These are phyloP conservation scores for Leccinum subfulvum DNA, from an alignment of 1,284 basidiomycete species.

Conservation along the genomic window DNA sequence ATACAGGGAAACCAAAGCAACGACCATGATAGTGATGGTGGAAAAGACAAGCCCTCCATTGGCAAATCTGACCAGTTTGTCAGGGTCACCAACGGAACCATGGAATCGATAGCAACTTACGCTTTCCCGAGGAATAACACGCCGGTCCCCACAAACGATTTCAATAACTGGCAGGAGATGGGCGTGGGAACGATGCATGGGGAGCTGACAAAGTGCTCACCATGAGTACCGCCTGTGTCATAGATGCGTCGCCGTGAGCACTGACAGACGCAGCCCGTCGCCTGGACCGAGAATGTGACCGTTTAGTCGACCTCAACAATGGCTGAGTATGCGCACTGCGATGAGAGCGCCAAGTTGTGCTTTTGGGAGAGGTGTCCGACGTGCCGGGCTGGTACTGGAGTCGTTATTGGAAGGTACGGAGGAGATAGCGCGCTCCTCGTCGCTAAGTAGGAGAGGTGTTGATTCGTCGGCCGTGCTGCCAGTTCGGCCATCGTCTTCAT, in stretches of 20 bases:
- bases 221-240: slow-evolving; percentile 90
- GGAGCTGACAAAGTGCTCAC: slow-evolving; percentile 41
- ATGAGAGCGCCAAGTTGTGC: slow-evolving; percentile 20
- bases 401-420: background rate
- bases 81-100: slow-evolving; percentile 3
- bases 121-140: slow-evolving; percentile 96
- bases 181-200: slow-evolving; percentile 11
- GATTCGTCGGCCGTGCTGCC: background rate
- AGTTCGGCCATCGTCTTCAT: background rate
- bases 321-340: slow-evolving; percentile 34
- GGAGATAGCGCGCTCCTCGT: background rate
- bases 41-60: slow-evolving; percentile 97
- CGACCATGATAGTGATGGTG: slow-evolving; percentile 70
- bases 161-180: slow-evolving; percentile 64
- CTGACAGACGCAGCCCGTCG: slow-evolving; percentile 57
- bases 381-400: background rate
- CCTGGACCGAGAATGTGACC: slow-evolving; percentile 49
- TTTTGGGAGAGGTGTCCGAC: slow-evolving; percentile 15
- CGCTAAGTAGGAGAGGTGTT: background rate
- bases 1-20: slow-evolving; percentile 88
- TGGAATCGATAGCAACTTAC: slow-evolving; percentile 33
- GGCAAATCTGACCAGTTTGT: slow-evolving; percentile 66
- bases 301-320: slow-evolving; percentile 34
- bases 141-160: slow-evolving; percentile 96
- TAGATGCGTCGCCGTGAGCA: slow-evolving; percentile 78